Conservation (phyloP, 805 yeast genomes). For the Hanseniaspora guilliermondii region DNA sequence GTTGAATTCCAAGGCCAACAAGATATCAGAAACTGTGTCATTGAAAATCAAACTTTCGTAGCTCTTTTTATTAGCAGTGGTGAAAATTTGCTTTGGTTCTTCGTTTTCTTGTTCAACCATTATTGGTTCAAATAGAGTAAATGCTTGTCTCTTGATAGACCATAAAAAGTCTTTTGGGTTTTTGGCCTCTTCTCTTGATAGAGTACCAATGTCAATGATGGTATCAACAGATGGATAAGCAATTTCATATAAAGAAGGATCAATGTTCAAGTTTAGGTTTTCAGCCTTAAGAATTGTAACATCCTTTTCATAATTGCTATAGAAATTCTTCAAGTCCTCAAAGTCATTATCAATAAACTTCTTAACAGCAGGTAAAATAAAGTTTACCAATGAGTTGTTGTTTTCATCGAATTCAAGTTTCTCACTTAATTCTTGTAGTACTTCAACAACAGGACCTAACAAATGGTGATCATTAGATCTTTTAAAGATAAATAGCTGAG, state of each 20-base stretch:
- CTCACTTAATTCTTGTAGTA: slow-evolving; percentile 15
- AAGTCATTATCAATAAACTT: slow-evolving; percentile 32
- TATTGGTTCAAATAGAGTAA: slow-evolving; percentile 47
- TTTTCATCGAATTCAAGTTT: slow-evolving; percentile 12
- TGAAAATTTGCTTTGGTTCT: slow-evolving; percentile 37
- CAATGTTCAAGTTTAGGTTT: slow-evolving; percentile 13
- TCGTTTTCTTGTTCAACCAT: slow-evolving; percentile 26
- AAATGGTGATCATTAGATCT: slow-evolving; percentile 18
- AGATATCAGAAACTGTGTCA: slow-evolving; percentile 62
- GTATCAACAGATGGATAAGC: slow-evolving; percentile 14
- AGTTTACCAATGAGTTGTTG: slow-evolving; percentile 8
- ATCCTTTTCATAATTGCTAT: slow-evolving; percentile 28
- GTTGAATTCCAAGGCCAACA: slow-evolving; percentile 76
- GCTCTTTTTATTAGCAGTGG: slow-evolving; percentile 45
- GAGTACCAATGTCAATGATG: background rate
- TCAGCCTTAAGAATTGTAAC: slow-evolving; percentile 7
- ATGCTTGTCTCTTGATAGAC: slow-evolving; percentile 47
- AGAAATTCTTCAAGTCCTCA: slow-evolving; percentile 29
- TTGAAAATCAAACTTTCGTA: slow-evolving; percentile 52
- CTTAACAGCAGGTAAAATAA: slow-evolving; percentile 42
- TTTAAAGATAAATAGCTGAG: slow-evolving; percentile 42
- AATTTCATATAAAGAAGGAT: slow-evolving; percentile 13
- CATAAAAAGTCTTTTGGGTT: slow-evolving; percentile 34
- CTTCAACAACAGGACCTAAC: background rate
- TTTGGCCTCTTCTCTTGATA: slow-evolving; percentile 17